These are phyloP conservation scores for Tricholoma flavovirens DNA, from an alignment of 768 basidiomycete species.

Conservation along the genomic window DNA sequence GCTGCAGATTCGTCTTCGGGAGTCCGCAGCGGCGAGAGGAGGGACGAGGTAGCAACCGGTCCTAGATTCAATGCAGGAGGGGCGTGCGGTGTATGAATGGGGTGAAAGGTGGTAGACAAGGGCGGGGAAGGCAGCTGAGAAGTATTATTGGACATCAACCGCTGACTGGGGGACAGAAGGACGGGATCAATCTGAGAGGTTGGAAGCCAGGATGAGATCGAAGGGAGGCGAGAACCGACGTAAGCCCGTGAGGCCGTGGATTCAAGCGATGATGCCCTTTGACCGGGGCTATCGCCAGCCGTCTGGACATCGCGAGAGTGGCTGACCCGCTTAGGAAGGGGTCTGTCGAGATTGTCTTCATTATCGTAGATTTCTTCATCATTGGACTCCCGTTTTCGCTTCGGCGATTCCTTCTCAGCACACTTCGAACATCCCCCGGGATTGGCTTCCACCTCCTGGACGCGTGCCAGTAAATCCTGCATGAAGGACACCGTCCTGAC, in stretches of 20 bases:
- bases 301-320: conserved; percentile 1
- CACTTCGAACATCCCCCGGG: conserved; percentile 23
- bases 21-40: conserved; percentile 27
- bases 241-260: conserved; percentile 7
- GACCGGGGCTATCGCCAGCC: not conserved
- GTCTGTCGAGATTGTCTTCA: conserved; percentile 4
- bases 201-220: conserved; percentile 67
- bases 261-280: conserved; percentile 8
- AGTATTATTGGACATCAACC: conserved; percentile 17
- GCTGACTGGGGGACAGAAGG: conserved; percentile 20
- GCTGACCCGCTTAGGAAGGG: not conserved
- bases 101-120: conserved; percentile 45
- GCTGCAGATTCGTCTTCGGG: conserved; percentile 71
- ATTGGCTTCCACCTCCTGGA: conserved; percentile 34
- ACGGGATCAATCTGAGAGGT: conserved; percentile 26
- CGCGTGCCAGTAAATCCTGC: conserved; percentile 58
- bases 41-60: conserved; percentile 16
- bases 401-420: conserved; percentile 8
- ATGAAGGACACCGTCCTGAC: conserved; percentile 77
- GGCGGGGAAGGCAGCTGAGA: conserved; percentile 52
- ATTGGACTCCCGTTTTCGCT: conserved; percentile 12
- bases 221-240: conserved; percentile 42
- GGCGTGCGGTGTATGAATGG: conserved; percentile 28
- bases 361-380: not conserved
- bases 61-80: conserved; percentile 40